Evolutionary conservation across 2,329 filamentous ascomycete species (phyloP).

Genomic region (Scopulariopsis brevicaulis): DNA sequence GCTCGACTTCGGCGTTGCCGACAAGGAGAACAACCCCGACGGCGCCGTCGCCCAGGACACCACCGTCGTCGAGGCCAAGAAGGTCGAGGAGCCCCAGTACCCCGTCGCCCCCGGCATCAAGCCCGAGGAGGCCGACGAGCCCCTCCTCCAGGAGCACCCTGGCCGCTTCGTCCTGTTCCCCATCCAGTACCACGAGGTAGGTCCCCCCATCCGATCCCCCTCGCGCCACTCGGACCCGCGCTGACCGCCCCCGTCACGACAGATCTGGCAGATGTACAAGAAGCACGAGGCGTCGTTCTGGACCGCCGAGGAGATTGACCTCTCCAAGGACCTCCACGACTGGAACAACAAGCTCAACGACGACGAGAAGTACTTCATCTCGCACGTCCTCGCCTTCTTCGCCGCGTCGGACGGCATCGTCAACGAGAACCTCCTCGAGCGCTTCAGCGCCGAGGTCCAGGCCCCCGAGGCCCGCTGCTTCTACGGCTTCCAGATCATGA

Average conservation of each 20-base stretch:
- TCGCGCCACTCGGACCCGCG: background rate
- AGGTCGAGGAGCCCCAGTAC: constrained; percentile 26
- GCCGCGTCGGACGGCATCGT: constrained; percentile 97
- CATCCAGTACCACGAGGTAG: constrained; percentile 98
- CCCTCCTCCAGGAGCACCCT: constrained; percentile 88
- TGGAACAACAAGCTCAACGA: constrained; percentile 98
- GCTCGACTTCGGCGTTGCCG: constrained; percentile 59
- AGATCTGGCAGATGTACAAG: constrained; percentile 99
- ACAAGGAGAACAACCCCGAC: constrained; percentile 63
- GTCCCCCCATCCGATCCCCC: constrained; percentile 16
- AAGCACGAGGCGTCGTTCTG: constrained; percentile 99
- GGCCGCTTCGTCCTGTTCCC: constrained; percentile 96
- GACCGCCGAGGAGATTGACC: constrained; percentile 98
- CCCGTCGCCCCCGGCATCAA: constrained; percentile 42
- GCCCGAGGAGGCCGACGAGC: constrained; percentile 69
- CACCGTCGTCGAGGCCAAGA: constrained; percentile 39
- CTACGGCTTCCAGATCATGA: constrained; percentile 99
- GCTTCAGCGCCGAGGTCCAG: constrained; percentile 94
- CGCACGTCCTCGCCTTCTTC: constrained; percentile 97
- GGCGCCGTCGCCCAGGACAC: constrained; percentile 40
- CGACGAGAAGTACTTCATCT: constrained; percentile 97
- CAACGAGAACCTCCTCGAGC: constrained; percentile 98
- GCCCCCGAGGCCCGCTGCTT: constrained; percentile 98
- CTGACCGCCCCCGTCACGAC: constrained; percentile 7
- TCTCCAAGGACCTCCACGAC: constrained; percentile 97